Conservation (phyloP, 1,284 basidiomycete species). For the Bondarzewia mesenterica region DNA sequence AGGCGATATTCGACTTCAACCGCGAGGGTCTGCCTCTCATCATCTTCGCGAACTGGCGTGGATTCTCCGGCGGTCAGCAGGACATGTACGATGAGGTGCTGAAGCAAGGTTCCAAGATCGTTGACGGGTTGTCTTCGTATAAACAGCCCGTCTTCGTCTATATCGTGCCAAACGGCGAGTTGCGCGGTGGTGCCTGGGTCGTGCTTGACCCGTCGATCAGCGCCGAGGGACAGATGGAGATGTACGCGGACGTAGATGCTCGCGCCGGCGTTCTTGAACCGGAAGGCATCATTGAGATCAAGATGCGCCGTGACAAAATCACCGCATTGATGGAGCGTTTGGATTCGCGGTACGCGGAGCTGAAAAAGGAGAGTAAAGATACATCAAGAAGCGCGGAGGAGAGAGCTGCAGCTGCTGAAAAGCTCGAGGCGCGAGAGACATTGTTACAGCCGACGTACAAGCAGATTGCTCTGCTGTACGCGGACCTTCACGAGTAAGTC, state of each 20-base stretch:
- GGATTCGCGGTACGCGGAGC: conserved; percentile 75
- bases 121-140: conserved; percentile 95
- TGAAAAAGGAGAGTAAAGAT: conserved; percentile 80
- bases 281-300: conserved; percentile 94
- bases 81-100: conserved; percentile 97
- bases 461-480: conserved; percentile 90
- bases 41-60: conserved; percentile 99
- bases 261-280: conserved; percentile 97
- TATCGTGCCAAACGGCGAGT: conserved; percentile 96
- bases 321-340: conserved; percentile 90
- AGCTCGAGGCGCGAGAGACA: conserved; percentile 75
- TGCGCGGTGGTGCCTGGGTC: conserved; percentile 99
- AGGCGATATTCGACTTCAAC: conserved; percentile 98
- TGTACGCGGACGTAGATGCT: conserved; percentile 95
- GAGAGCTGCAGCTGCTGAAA: conserved; percentile 59
- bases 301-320: conserved; percentile 89
- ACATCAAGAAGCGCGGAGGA: conserved; percentile 64
- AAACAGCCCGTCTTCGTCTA: conserved; percentile 99
- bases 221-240: conserved; percentile 92
- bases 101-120: conserved; percentile 95
- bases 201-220: conserved; percentile 98
- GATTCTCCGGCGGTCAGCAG: conserved; percentile 98
- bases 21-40: conserved; percentile 95
- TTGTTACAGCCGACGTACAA: conserved; percentile 86
- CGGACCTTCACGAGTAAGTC: conserved; percentile 90